phyloP scores from a whole-genome alignment of 306 rosid species.

The Biancaea sappan region DNA sequence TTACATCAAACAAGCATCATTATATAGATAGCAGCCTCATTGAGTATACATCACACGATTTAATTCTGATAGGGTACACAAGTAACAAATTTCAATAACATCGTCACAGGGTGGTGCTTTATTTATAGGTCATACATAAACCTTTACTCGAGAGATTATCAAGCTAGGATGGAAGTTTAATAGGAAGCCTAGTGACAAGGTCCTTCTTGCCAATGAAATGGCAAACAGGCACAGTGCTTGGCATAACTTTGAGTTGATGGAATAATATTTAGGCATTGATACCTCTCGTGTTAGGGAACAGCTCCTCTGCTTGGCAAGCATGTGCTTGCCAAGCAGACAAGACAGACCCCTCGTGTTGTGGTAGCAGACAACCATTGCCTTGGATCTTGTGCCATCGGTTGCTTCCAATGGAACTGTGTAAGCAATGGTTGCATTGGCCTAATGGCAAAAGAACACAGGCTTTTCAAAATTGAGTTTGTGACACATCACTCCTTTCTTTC shows the following conservation, averaged over 20 bases:
- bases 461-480: background rate
- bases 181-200: background rate
- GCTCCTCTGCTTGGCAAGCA: no score
- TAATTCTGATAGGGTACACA: no score
- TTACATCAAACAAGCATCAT: no score
- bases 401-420: background rate
- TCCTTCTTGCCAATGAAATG: background rate
- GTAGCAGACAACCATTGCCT: background rate
- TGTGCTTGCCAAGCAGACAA: no score
- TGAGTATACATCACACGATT: no score
- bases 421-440: background rate
- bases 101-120: no score
- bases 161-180: background rate
- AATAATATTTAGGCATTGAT: background rate
- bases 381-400: background rate
- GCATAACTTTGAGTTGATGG: background rate
- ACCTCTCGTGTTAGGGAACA: no score
- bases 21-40: no score
- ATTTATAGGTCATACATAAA: no score
- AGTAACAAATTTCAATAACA: no score
- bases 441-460: background rate
- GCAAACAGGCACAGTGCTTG: background rate
- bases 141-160: no score
- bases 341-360: no score
- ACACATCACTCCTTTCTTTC: background rate